Percentiles rank a stretch among this genome's conserved stretches.
Conservation (phyloP, 371 early-diverging fungal species). For the Apophysomyces trapeziformis region DNA sequence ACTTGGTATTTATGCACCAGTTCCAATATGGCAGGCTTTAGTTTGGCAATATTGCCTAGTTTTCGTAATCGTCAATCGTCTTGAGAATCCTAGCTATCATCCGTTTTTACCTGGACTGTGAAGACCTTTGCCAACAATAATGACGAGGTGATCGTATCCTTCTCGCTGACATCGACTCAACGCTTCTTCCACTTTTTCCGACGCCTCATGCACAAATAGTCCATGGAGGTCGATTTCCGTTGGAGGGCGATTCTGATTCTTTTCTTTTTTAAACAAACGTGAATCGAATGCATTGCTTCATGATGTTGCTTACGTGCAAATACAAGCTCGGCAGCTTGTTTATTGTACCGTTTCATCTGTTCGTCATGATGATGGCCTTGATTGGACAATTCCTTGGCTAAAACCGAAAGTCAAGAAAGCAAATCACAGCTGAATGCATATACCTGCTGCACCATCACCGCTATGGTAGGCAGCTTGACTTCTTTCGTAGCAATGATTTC, state of each 20-base stretch:
- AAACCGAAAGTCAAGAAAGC: background rate
- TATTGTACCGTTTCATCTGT: slow-evolving; percentile 58
- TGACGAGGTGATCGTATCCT: slow-evolving; percentile 46
- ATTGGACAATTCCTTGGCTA: slow-evolving; percentile 58
- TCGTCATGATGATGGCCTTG: slow-evolving; percentile 56
- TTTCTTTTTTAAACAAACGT: slow-evolving; percentile 25
- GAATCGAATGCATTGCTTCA: background rate
- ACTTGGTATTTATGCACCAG: slow-evolving; percentile 59
- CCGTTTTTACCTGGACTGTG: slow-evolving; percentile 51
- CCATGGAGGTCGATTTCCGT: slow-evolving; percentile 68
- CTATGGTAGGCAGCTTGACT: slow-evolving; percentile 51
- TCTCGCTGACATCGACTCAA: slow-evolving; percentile 49
- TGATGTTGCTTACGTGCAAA: slow-evolving; percentile 40
- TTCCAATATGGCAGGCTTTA: slow-evolving; percentile 64
- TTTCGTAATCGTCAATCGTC: too few species aligned
- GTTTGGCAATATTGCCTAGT: slow-evolving; percentile 55
- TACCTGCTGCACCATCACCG: slow-evolving; percentile 49
- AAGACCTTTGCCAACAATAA: slow-evolving; percentile 68
- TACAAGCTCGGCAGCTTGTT: slow-evolving; percentile 54
- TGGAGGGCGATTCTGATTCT: slow-evolving; percentile 49
- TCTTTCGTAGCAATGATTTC: slow-evolving; percentile 45
- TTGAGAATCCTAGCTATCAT: too few species aligned
- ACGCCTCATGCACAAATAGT: slow-evolving; percentile 61
- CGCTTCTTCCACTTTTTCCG: slow-evolving; percentile 55
- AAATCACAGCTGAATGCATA: background rate